Conservation (phyloP, 768 basidiomycete species). For the Collybiopsis luxurians region DNA sequence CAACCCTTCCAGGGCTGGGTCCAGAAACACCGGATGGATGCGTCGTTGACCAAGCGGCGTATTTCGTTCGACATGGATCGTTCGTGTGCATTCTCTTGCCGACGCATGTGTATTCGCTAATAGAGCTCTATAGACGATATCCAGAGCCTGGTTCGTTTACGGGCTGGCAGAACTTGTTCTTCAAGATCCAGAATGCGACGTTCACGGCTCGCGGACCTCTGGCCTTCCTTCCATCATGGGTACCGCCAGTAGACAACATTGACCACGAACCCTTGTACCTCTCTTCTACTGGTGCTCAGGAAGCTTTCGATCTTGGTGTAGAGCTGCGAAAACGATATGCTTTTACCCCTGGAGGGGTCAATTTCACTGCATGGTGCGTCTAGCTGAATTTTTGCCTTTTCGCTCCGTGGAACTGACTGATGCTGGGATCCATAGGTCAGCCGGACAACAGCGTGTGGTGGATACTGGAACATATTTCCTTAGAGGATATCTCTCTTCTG, state of each 20-base stretch:
- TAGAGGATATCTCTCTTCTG: slow-evolving; percentile 40
- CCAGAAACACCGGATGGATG: slow-evolving; percentile 32
- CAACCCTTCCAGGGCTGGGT: slow-evolving; percentile 32
- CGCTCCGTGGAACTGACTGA: neutral
- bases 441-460: slow-evolving; percentile 37
- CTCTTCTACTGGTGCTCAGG: slow-evolving; percentile 34
- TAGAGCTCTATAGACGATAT: slow-evolving; percentile 27
- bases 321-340: slow-evolving; percentile 36
- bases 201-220: slow-evolving; percentile 37
- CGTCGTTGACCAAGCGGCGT: slow-evolving; percentile 41
- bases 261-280: slow-evolving; percentile 38
- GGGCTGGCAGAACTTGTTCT: slow-evolving; percentile 35
- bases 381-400: neutral
- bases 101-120: neutral
- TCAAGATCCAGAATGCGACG: slow-evolving; percentile 38
- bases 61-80: slow-evolving; percentile 42
- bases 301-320: slow-evolving; percentile 39
- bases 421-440: slow-evolving; percentile 28
- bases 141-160: slow-evolving; percentile 38
- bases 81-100: slow-evolving; percentile 25
- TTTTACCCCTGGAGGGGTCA: slow-evolving; percentile 36
- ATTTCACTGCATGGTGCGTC: slow-evolving; percentile 39
- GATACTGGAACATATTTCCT: slow-evolving; percentile 40
- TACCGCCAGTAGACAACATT: slow-evolving; percentile 35
- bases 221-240: slow-evolving; percentile 39